Conservation (phyloP, 371 early-diverging fungal species). For the Mortierella sp. region DNA sequence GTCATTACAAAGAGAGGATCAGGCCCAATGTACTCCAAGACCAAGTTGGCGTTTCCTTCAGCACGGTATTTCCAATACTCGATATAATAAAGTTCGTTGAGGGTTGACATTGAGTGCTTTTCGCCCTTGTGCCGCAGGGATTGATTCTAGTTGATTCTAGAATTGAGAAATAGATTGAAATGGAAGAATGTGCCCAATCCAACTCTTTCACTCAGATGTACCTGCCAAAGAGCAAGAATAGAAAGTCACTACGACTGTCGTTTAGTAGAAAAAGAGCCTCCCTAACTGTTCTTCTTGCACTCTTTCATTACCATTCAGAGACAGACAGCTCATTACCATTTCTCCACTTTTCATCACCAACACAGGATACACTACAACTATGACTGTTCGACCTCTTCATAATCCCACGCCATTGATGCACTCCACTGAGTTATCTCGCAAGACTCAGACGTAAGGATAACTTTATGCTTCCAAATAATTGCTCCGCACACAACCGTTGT, state of each 20-base stretch:
- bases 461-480: not conserved
- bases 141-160: not conserved
- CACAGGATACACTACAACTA: constrained; percentile 4
- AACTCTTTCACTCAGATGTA: not conserved
- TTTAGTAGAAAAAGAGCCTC: not conserved
- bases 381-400: constrained; percentile 56
- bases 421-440: constrained; percentile 60
- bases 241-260: not conserved
- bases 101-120: constrained; percentile 17
- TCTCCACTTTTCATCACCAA: not conserved
- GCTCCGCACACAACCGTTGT: not conserved
- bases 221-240: not conserved
- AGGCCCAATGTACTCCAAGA: constrained; percentile 42
- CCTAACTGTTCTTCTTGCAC: no score
- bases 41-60: constrained; percentile 55
- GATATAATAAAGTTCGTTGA: constrained; percentile 28
- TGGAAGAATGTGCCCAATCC: constrained; percentile 6
- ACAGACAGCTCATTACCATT: not conserved
- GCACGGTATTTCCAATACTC: constrained; percentile 47
- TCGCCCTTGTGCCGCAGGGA: not conserved
- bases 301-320: not conserved
- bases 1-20: constrained; percentile 33
- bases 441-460: constrained; percentile 55
- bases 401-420: constrained; percentile 62
- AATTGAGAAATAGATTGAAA: constrained; percentile 4